Evolutionary conservation across 495 filamentous ascomycete species (phyloP), one percentile per base, ranked within the genome.

Genomic region (Daldinia vernicosa): DNA sequence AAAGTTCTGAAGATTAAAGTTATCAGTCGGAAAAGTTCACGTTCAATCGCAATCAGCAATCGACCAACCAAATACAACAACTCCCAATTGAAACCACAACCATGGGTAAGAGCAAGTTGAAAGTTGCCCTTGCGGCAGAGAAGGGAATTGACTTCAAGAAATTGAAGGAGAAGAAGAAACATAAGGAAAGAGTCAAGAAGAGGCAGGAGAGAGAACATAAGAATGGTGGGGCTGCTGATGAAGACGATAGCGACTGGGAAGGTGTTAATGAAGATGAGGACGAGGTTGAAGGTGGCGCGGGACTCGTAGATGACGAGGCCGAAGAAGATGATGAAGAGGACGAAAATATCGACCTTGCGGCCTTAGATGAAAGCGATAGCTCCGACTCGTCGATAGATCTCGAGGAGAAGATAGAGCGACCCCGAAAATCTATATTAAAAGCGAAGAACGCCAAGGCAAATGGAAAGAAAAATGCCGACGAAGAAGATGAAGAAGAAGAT

Each of bases 61-160:
- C 50, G 33, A n/a, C 58, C 27, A 63, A 45, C 51, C 47, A 35
- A 57, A 43, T 52, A 55, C 15, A 60, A 35, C 33, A 50, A 68
- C 50, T 53, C 47, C 60, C 67, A 50, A 70, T 55, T 40, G 39
- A 50, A 71, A 57, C 55, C 55, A 47, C 77, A 74, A 74, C 66
- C 66, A 79, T 78, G 77, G 74, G 65, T 12, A 87, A 87, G 76
- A 89, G 90, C 76, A 90, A 89, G 77, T 79, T 92, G 22, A 82
- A 89, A 64, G 80, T 86, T 70, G 90, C 90, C 35, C 84, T 93
- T 7, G 88, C 89, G 70, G 85, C 87, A 60, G 87, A 91, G 69
- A 86, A 89, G 76, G 88, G 90, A 51, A 82, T 87, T 15, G 87
- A 94, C 69, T 88, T 90, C 71, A 87, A 89, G 56, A 85, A 89